These are phyloP conservation scores for Colletotrichum sp. DNA, from an alignment of 2,329 filamentous ascomycete species.

Conservation along the genomic window DNA sequence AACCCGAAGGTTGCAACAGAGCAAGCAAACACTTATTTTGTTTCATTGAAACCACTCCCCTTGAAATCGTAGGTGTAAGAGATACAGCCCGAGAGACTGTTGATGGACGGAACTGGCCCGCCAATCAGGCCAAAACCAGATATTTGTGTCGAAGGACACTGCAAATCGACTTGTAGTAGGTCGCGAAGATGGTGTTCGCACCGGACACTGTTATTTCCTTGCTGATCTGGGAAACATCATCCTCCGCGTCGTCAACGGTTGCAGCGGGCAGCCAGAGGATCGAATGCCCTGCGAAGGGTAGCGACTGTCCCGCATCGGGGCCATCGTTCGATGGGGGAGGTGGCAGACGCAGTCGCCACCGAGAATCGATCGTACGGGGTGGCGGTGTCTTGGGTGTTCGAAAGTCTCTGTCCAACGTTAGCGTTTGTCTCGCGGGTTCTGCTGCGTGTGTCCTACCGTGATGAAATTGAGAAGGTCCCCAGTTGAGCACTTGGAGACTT, in stretches of 20 bases:
- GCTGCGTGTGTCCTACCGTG: background rate
- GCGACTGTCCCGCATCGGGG: background rate
- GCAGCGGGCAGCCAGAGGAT: background rate
- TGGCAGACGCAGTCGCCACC: background rate
- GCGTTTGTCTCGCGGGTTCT: rapidly evolving
- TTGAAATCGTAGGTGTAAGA: background rate
- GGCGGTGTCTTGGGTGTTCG: background rate
- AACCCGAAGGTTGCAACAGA: background rate
- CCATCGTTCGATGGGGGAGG: background rate
- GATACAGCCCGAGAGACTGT: background rate
- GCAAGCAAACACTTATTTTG: rapidly evolving
- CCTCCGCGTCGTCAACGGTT: background rate
- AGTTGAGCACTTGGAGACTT: background rate
- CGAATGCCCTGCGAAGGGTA: background rate
- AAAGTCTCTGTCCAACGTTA: background rate
- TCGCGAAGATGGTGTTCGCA: background rate
- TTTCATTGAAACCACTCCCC: background rate
- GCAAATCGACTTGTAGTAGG: background rate
- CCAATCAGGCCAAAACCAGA: background rate
- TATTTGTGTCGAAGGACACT: background rate
- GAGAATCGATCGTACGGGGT: background rate
- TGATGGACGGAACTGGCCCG: background rate
- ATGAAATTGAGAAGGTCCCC: background rate
- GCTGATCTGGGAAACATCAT: background rate
- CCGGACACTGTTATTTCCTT: rapidly evolving